phyloP scores from a whole-genome alignment of 1,139 yeast species.

The Geotrichum citri-aurantii region DNA sequence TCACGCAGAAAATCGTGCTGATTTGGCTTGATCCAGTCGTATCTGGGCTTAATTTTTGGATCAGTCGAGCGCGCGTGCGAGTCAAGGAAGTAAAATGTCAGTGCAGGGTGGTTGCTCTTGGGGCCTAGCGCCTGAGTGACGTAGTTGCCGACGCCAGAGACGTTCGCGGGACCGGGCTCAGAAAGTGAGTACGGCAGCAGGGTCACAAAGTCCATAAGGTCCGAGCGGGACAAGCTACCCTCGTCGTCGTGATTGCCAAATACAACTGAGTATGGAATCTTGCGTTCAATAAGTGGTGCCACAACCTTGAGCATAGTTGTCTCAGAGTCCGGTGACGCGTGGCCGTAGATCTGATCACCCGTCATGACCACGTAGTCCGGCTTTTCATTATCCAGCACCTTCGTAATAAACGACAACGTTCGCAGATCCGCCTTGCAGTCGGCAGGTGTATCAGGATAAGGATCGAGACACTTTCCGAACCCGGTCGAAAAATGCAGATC shows the following conservation, averaged over 20 bases:
- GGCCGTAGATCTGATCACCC: conserved; percentile 81
- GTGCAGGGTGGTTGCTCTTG: conserved; percentile 42
- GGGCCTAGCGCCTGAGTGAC: conserved; percentile 47
- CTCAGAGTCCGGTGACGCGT: conserved; percentile 66
- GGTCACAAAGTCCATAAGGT: conserved; percentile 52
- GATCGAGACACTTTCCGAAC: conserved; percentile 66
- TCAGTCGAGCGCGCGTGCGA: conserved; percentile 66
- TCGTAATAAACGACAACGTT: conserved; percentile 55
- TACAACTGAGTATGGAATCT: conserved; percentile 75
- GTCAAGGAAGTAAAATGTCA: conserved; percentile 71
- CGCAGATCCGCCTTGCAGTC: conserved; percentile 70
- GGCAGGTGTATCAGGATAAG: conserved; percentile 43
- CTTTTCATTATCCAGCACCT: conserved; percentile 59
- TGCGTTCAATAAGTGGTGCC: conserved; percentile 58
- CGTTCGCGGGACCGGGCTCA: conserved; percentile 53
- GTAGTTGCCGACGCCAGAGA: conserved; percentile 80
- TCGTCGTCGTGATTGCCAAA: conserved; percentile 85
- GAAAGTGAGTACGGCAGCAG: conserved; percentile 65
- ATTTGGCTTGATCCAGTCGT: conserved; percentile 75
- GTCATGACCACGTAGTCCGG: conserved; percentile 81
- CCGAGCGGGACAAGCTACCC: conserved; percentile 56
- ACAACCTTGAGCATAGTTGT: conserved; percentile 72
- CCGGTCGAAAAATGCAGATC: conserved; percentile 83
- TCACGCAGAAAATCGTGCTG: conserved; percentile 59
- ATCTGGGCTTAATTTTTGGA: conserved; percentile 66